phyloP scores from a whole-genome alignment of 2,329 filamentous ascomycete genomes.

The Beauveria sp. region DNA sequence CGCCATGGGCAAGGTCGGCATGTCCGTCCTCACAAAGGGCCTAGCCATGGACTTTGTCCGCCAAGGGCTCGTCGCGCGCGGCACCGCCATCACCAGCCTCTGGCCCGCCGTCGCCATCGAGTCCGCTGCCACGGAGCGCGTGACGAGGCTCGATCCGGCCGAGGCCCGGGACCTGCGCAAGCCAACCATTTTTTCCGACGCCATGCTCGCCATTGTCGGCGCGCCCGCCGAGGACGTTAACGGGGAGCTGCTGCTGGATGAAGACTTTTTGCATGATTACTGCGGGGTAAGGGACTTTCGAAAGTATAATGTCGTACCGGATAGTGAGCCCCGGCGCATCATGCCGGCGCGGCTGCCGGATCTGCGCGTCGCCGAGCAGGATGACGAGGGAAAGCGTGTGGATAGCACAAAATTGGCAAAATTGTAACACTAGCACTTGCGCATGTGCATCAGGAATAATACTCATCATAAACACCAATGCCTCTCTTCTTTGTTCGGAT shows the following conservation, averaged over 20 bases:
- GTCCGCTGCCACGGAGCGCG: slow-evolving; percentile 61
- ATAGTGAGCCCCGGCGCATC: slow-evolving; percentile 59
- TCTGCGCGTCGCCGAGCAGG: slow-evolving; percentile 66
- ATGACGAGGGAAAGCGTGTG: slow-evolving; percentile 66
- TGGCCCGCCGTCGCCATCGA: slow-evolving; percentile 76
- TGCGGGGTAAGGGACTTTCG: slow-evolving; percentile 62
- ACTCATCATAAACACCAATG: too few relatives aligned
- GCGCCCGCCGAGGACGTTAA: slow-evolving; percentile 57
- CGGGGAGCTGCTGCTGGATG: slow-evolving; percentile 65
- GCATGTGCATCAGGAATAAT: background rate
- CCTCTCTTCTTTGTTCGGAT: too few relatives aligned
- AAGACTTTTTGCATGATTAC: slow-evolving; percentile 66
- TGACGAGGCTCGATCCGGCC: slow-evolving; percentile 35
- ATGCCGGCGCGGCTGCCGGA: slow-evolving; percentile 67
- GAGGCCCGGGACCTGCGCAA: slow-evolving; percentile 56
- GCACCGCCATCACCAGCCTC: slow-evolving; percentile 71
- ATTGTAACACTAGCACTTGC: slow-evolving; percentile 21
- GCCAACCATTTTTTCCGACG: slow-evolving; percentile 70
- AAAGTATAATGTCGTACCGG: slow-evolving; percentile 62
- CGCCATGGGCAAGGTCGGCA: slow-evolving; percentile 69
- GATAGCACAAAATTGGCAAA: slow-evolving; percentile 51
- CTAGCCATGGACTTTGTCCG: slow-evolving; percentile 74
- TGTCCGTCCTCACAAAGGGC: slow-evolving; percentile 75
- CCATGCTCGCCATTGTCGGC: slow-evolving; percentile 63
- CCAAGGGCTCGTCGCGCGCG: slow-evolving; percentile 43